A percentile compares a stretch with the other conserved stretches of the same genome.
These are phyloP conservation scores for Paspalum notatum DNA, from an alignment of 176 grass and related monocot species.

Conservation along the genomic window DNA sequence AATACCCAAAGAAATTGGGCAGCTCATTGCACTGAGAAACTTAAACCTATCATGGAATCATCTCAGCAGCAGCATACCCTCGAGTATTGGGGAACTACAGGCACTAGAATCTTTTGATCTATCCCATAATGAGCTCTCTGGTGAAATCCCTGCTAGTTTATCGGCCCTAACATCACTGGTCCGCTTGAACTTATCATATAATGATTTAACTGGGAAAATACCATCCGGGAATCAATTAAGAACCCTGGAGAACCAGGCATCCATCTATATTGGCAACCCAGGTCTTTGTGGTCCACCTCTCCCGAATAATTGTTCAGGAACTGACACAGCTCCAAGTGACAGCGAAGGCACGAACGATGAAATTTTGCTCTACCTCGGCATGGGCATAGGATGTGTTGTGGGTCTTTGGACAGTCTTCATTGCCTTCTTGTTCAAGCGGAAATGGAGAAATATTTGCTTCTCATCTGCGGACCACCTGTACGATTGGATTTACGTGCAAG, in stretches of 20 bases:
- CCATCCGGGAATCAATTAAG: conserved; percentile 13
- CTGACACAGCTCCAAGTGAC: too few species aligned
- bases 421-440: too few species aligned
- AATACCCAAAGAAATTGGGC: background rate
- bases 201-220: conserved; percentile 13
- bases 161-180: background rate
- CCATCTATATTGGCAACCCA: conserved; percentile 23
- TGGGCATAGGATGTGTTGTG: too few species aligned
- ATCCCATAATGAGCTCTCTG: conserved; percentile 12
- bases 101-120: conserved; percentile 11
- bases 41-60: conserved; percentile 37
- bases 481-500: too few species aligned
- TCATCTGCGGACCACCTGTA: too few species aligned
- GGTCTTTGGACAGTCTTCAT: too few species aligned
- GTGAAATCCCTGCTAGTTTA: background rate
- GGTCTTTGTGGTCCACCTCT: conserved; percentile 37
- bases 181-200: background rate
- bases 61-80: conserved; percentile 6
- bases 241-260: conserved; percentile 7
- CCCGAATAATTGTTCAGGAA: background rate
- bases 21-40: background rate
- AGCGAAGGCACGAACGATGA: too few species aligned
- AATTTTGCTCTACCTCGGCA: too few species aligned
- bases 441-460: too few species aligned
- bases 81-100: background rate